Percentiles rank a stretch among this genome's conserved stretches.
Conservation (phyloP, 23 red algal genomes). For the Agarophyton chilense region DNA sequence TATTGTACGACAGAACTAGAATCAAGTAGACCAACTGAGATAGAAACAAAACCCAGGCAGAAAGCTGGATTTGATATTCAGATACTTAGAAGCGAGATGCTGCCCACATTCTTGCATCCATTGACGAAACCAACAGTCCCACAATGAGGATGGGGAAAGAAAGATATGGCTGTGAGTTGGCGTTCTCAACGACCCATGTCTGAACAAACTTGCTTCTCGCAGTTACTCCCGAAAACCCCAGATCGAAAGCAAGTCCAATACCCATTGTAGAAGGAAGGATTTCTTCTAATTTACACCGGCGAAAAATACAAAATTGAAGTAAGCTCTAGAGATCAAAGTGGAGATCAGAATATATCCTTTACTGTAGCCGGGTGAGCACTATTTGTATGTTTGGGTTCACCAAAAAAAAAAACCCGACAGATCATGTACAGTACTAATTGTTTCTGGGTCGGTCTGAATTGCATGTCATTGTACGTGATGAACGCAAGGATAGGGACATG, state of each 20-base stretch:
- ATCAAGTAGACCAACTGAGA: not conserved
- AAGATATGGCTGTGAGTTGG: not conserved
- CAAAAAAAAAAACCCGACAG: too few relatives aligned
- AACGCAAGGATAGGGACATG: too few relatives aligned
- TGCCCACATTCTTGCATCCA: not conserved
- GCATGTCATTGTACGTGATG: too few relatives aligned
- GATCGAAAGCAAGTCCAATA: not conserved
- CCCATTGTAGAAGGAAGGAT: not conserved
- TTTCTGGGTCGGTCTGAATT: too few relatives aligned
- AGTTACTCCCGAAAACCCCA: not conserved
- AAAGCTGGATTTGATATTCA: not conserved
- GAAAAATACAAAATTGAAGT: too few relatives aligned
- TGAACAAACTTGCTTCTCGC: not conserved
- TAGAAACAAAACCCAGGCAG: not conserved
- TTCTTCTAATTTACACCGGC: not conserved
- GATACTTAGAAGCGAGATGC: not conserved
- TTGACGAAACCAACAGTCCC: not conserved
- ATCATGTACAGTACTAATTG: too few relatives aligned
- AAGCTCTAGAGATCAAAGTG: too few relatives aligned
- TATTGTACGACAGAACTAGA: not conserved
- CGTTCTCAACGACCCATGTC: not conserved
- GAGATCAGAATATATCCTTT: too few relatives aligned
- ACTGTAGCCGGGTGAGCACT: too few relatives aligned
- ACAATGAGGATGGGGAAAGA: not conserved
- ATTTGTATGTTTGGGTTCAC: too few relatives aligned